phyloP scores from a whole-genome alignment of 331 rosid species.

The Malus hybrid region DNA sequence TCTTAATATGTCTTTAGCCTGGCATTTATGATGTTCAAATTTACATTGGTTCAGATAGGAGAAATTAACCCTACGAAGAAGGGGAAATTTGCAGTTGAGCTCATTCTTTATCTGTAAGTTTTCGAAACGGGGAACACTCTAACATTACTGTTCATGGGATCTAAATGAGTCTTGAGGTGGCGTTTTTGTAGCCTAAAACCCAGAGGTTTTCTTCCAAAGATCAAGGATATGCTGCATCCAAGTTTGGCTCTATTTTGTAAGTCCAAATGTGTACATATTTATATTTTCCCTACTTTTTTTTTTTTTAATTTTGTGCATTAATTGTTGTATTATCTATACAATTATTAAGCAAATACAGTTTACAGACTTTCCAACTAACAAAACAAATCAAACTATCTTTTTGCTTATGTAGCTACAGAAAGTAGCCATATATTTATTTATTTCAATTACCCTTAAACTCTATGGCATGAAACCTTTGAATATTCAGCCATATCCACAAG shows the following conservation, averaged over 20 bases:
- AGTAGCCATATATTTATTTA: background rate
- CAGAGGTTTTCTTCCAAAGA: background rate
- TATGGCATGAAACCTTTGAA: background rate
- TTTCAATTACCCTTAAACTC: background rate
- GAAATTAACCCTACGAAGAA: slow-evolving; percentile 77
- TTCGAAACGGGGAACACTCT: background rate
- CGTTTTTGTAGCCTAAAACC: background rate
- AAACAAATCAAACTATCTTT: background rate
- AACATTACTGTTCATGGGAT: slow-evolving; percentile 6
- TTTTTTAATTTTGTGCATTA: background rate
- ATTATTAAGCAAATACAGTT: no score
- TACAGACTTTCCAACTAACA: background rate
- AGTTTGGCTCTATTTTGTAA: background rate
- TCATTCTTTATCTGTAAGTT: slow-evolving; percentile 58
- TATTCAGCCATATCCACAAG: background rate
- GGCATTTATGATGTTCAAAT: slow-evolving; percentile 6
- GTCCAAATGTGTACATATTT: background rate
- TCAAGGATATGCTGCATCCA: background rate
- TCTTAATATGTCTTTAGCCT: background rate
- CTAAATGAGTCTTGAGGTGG: background rate
- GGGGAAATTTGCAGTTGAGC: slow-evolving; percentile 85
- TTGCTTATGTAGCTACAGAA: background rate
- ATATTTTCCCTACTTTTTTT: background rate
- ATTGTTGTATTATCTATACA: background rate
- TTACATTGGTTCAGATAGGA: slow-evolving; percentile 56